These are phyloP conservation scores for Ogataea allantospora DNA, from an alignment of 805 yeast species.

Conservation along the genomic window DNA sequence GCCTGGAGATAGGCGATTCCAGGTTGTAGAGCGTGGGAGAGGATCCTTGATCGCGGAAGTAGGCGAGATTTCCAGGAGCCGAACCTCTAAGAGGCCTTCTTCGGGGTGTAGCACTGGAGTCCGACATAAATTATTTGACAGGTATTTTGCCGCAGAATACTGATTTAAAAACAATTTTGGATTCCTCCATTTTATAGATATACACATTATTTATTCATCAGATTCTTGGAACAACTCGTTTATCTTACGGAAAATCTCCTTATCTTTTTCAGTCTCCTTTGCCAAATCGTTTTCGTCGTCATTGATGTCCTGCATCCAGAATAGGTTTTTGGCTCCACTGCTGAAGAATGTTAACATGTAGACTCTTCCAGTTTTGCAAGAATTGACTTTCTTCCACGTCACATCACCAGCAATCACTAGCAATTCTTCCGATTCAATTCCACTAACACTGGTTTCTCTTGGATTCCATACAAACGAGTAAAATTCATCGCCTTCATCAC, in stretches of 20 bases:
- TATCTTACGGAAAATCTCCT: conserved; percentile 45
- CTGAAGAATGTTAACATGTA: conserved; percentile 38
- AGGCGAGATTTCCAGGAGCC: conserved; percentile 23
- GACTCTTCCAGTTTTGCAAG: conserved; percentile 77
- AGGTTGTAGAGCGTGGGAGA: conserved; percentile 1
- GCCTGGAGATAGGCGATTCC: conserved; percentile 10
- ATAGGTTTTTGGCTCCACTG: conserved; percentile 44
- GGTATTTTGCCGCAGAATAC: conserved; percentile 7
- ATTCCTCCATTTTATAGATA: background rate
- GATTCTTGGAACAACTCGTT: conserved; percentile 45
- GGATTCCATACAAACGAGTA: conserved; percentile 74
- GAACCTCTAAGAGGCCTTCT: conserved; percentile 18
- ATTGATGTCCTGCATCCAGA: conserved; percentile 74
- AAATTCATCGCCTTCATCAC: conserved; percentile 70
- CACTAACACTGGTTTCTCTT: conserved; percentile 45
- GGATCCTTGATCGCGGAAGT: conserved; percentile 16
- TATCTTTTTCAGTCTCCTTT: conserved; percentile 59
- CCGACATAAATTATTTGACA: conserved; percentile 14
- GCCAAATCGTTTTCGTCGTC: conserved; percentile 61
- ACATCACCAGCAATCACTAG: conserved; percentile 85
- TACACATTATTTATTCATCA: background rate
- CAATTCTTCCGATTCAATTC: conserved; percentile 55
- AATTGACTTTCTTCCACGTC: conserved; percentile 64
- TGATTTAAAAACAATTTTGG: background rate
- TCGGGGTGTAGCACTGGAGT: conserved; percentile 14